These are phyloP conservation scores for Arthrocladium fulminans DNA, from an alignment of 2,329 filamentous ascomycete genomes.

Conservation along the genomic window DNA sequence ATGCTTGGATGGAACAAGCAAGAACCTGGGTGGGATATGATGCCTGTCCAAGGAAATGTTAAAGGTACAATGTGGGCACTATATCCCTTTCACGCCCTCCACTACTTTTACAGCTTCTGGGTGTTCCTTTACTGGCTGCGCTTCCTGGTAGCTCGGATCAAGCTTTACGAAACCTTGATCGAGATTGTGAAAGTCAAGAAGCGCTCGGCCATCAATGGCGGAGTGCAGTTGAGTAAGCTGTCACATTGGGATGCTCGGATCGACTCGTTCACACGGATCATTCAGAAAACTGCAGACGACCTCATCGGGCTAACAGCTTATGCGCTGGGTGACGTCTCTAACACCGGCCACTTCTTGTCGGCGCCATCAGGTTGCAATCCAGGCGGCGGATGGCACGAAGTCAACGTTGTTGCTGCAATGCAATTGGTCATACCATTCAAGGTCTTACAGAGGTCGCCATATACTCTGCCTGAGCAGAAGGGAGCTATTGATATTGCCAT, in stretches of 20 bases:
- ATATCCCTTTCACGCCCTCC: conserved; percentile 18
- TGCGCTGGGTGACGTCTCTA: conserved; percentile 20
- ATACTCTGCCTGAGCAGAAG: conserved; percentile 18
- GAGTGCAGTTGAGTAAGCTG: not conserved
- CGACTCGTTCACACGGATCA: conserved; percentile 6
- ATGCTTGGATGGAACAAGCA: conserved; percentile 20
- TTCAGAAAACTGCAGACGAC: conserved; percentile 4
- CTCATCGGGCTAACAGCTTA: conserved; percentile 21
- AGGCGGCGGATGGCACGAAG: conserved; percentile 9
- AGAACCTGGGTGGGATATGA: conserved; percentile 20
- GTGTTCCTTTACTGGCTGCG: conserved; percentile 21
- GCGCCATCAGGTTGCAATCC: conserved; percentile 13
- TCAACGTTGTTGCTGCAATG: conserved; percentile 22
- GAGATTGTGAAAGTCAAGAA: conserved; percentile 13
- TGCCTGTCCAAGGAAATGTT: conserved; percentile 13
- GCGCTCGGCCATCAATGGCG: not conserved
- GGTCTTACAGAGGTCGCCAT: conserved; percentile 17
- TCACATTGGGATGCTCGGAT: conserved; percentile 10
- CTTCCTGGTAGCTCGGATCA: conserved; percentile 20
- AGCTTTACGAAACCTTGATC: conserved; percentile 21
- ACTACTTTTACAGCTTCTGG: conserved; percentile 21
- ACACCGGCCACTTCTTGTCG: conserved; percentile 15
- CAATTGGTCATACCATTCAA: conserved; percentile 22
- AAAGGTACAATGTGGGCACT: conserved; percentile 20
- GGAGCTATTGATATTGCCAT: conserved; percentile 22